Base-by-base conservation (phyloP, 2,329 filamentous ascomycete genomes). In the Apiospora rasikravindrae region DNA sequence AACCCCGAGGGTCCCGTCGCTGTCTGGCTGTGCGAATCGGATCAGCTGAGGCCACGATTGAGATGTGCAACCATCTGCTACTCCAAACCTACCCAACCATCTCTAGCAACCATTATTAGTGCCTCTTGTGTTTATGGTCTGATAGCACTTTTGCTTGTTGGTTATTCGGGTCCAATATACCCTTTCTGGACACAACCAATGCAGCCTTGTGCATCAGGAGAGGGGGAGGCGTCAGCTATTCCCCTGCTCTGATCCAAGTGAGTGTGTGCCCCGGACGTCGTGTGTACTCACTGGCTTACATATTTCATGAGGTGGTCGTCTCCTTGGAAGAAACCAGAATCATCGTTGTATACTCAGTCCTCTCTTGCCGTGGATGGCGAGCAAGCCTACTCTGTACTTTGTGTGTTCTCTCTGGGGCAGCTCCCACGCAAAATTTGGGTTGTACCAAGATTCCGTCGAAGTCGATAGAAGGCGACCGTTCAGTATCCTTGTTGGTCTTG, bases 21-120 rank as follows among this genome's bases (percentile, higher is more conserved):
- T 49, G 26, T 19, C 26, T 57, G 51, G 33, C n/a, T 24, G 53
- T 64, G 22, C 57, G 33, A 40, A 64, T 40, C 57, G 57, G 22
- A 40, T 24, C 19, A 64, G 33, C 33, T 24, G 57, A 64, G 57
- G 57, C 57, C 33, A 19, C 10, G n/a, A 6, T 14, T 5, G 57
- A 64, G 29, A 64, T 40, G 8, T 64, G 57, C 57, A 64, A 64
- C 57, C 57, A 64, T 37, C 53, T 61, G 33, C 6, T 26, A 53
- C 40, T 10, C 10, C 22, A 49, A n/a, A 61, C 16, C 13, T 37
- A 22, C 16, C 53, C 53, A n/a, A 61, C 53, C 53, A 61, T 37
- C 16, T 37, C 29, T 22, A 5, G 29, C 16, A 22, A 22, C 22
- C 29, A 3, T 37, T 8, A 22, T 10, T 49, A 10, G 8, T 22